phyloP scores from a whole-genome alignment of 225 moss, liverwort and hornwort species.

The Bryoerythrophyllum caledonicum region DNA sequence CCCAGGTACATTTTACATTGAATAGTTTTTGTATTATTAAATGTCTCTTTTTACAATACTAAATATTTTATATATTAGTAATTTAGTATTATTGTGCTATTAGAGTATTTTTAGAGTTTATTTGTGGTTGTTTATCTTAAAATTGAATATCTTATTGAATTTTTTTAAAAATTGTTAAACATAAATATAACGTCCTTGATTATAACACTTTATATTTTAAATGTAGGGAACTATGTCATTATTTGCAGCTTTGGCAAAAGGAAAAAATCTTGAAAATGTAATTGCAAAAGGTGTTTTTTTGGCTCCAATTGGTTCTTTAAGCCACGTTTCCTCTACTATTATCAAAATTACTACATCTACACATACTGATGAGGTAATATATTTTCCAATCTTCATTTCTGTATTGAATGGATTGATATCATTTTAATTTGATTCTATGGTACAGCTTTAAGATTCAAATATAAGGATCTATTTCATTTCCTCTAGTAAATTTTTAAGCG shows the following conservation, averaged over 20 bases:
- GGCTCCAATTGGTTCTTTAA: conserved; percentile 20
- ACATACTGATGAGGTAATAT: conserved; percentile 18
- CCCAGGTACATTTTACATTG: not conserved
- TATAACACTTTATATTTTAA: not conserved
- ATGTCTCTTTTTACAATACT: too few species aligned
- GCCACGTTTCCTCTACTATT: conserved; percentile 4
- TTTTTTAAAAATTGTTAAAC: not conserved
- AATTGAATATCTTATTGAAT: not conserved
- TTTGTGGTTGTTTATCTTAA: not conserved
- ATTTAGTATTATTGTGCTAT: too few species aligned
- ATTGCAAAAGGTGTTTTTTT: conserved; percentile 23
- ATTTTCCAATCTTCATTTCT: too few species aligned
- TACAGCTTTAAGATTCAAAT: too few species aligned
- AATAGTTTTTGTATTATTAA: too few species aligned
- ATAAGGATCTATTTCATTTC: too few species aligned
- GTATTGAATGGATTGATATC: not conserved
- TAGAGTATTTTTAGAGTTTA: not conserved
- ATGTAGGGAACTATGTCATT: conserved; percentile 19
- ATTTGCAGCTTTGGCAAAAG: conserved; percentile 1
- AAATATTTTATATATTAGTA: too few species aligned
- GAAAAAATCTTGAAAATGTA: not conserved
- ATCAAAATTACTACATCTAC: not conserved
- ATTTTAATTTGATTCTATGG: too few species aligned
- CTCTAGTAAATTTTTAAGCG: too few species aligned
- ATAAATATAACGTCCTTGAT: too few species aligned